Evolutionary conservation across 768 basidiomycete genomes (phyloP), one percentile per base, ranked within the genome.

Genomic region (Rickenella mellea): DNA sequence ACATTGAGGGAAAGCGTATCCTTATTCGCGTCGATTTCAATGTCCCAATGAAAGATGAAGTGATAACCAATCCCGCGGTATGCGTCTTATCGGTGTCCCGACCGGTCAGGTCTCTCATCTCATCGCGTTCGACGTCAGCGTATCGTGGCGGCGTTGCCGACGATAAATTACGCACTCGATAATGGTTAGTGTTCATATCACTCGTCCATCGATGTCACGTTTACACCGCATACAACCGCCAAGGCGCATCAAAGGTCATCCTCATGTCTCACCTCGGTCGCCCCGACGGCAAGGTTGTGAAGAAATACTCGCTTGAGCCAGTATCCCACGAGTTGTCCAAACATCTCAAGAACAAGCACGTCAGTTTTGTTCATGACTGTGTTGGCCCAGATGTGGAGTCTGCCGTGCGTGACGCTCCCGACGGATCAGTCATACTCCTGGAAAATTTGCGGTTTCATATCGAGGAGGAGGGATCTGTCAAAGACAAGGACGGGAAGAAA

Each of bases 401-500:
- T 41, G 75, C 80, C 33, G 84, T 96, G 49, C 71, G 76, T 51
- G 67, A 61, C 30, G 81, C 85, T 5, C 55, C 74, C 24, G 55
- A 64, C 37, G 85, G 93, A 38, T 71, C 84, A 31, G 64, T 90
- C 52, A 78, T 98, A 65, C 75, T 99, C 44, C 79, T 99, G 56
- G 94, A 99, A 69, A 99, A 99, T 67, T 71, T 99, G 40, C 86
- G 94, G 46, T 99, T 96, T 79, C 90, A 98, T 65, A 91, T 90
- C 51, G 94, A 94, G 57, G 94, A 99, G 67, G 94, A 99, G 64
- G 94, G 94, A 17, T 87, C 84, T 35, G 74, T 75, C 53, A 94
- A 94, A 68, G 91, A 92, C 63, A 82, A 86, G 61, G 90, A 94
- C 40, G 91, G 92, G 37, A 78, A 81, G 55, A 99, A 99, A 73